Base-by-base conservation (phyloP, 2,329 filamentous ascomycete genomes). In the Exophiala mesophila region DNA sequence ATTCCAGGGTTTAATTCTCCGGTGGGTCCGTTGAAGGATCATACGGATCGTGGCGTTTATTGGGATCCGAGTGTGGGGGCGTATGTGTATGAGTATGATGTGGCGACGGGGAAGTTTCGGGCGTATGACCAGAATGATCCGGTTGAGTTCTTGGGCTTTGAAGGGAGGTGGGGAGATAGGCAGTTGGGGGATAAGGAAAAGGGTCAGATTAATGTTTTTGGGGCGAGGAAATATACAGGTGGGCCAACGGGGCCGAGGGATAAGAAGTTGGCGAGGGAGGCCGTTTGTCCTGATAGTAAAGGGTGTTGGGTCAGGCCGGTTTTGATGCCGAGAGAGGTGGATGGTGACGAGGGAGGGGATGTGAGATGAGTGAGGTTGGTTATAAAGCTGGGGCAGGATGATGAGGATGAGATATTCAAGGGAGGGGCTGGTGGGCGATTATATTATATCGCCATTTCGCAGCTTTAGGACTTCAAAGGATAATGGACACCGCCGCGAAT, bases 211-310 rank as follows among this genome's bases (percentile, higher is more conserved):
- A 47, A 55, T 29, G 47, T 70, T 3, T 73, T 74, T 36, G 70
- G 77, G 16, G 70, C 79, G 59, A 57, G 68, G n/a, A 77, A 76
- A 56, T 83, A 72, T 55, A 63, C 62, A 0, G 64, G 62, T 43
- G 80, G 80, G 1, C 80, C 80, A 1, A 80, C 76, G 15, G 80
- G 80, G 1, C 80, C 80, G 1, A 65, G 63, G 45, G 72, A 77
- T 49, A 83, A 84, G 63, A 63, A 73, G 36, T 56, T 83, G 50
- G 70, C 74, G 43, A 61, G 80, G 39, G 66, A 59, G 28, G 61
- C 75, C 30, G 69, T 82, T 2, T 83, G 80, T 63, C 76, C 77
- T 2, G 41, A 41, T 8, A 31, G 36, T 12, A 28, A 39, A 16
- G 17, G 16, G 3, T 41, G 38, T 17, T 31, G 29, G 18, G 29